A percentile compares a stretch with the other conserved stretches of the same genome.
Evolutionary conservation across 2,329 filamentous ascomycete genomes (phyloP).

Genomic region (Xylaria sp.): DNA sequence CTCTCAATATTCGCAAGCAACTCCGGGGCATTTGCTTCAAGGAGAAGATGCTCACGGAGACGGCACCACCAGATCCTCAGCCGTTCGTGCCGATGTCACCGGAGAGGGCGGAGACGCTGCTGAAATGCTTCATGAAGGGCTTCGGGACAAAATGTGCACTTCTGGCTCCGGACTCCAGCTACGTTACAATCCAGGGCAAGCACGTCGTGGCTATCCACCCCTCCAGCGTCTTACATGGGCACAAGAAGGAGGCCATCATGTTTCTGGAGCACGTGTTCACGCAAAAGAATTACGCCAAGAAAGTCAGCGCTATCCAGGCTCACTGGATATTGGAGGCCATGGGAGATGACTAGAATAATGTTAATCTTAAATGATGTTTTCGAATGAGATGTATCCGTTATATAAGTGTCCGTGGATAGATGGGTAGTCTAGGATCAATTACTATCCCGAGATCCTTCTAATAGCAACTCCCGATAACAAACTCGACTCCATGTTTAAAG

Average conservation of each 20-base stretch:
- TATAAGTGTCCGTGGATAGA: neutral
- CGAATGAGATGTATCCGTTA: too few species aligned
- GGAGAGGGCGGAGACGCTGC: slow-evolving; percentile 55
- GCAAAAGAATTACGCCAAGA: slow-evolving; percentile 67
- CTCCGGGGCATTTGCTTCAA: slow-evolving; percentile 59
- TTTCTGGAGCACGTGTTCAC: slow-evolving; percentile 70
- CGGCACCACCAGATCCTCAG: slow-evolving; percentile 55
- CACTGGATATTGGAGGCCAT: slow-evolving; percentile 59
- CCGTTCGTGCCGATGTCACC: slow-evolving; percentile 58
- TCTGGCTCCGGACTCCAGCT: slow-evolving; percentile 62
- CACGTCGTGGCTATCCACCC: slow-evolving; percentile 65
- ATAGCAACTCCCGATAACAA: too few species aligned
- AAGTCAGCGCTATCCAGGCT: slow-evolving; percentile 63
- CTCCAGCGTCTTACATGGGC: slow-evolving; percentile 62
- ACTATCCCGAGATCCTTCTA: too few species aligned
- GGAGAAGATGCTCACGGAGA: slow-evolving; percentile 52
- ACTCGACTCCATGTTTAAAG: too few species aligned
- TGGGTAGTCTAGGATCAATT: too few species aligned
- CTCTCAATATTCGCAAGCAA: slow-evolving; percentile 64
- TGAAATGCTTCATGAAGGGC: slow-evolving; percentile 65
- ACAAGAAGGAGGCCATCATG: slow-evolving; percentile 69
- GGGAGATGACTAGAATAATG: slow-evolving; percentile 4
- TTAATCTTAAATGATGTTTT: neutral
- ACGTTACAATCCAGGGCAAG: slow-evolving; percentile 61
- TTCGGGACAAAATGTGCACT: slow-evolving; percentile 65